Evolutionary conservation across 257 asterid species (phyloP), one percentile per base, ranked within the genome.

Genomic region (Nicotiana undulata): DNA sequence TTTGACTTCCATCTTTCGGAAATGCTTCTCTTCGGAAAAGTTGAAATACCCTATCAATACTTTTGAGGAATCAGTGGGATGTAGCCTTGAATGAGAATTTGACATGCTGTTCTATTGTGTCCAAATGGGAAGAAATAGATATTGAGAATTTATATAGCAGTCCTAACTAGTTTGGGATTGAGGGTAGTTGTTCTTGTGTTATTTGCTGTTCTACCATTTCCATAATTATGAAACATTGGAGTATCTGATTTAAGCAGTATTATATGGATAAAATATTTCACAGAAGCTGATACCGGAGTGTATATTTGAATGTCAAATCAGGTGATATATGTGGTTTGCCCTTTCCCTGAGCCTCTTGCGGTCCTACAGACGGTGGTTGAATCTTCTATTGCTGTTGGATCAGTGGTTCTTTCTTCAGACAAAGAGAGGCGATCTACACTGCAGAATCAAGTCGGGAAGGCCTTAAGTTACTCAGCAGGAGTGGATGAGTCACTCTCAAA

Each of bases 341-440:
- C 99, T 85, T 96, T 96, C 81, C 98, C 99, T 4, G 99, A 96
- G 88, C 98, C 99, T 85, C 95, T 92, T 82, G 94, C 99, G 46
- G 93, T 96, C 85, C 89, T 96, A 17, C 97, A 92, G 84, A 91
- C 99, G 49, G 94, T 94, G 79, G 89, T 94, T 64, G 98, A 96
- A 87, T 90, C 98, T 82, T 92, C 99, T 49, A 83, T 91, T 85
- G 95, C 98, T 80, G 86, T 96, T 80, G 99, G 99, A 83, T 91
- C 99, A 63, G 88, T 88, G 70, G 75, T 96, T 84, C 91, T 93
- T 79, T 90, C 98, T 84, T 92, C 98, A 53, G 97, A 94, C 85
- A 96, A 90, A 88, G 99, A 96, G 79, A 91, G 91, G 87, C 90
- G 96, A 86, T 92, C 98, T 26, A 85, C 89, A 86, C 81, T 94